phyloP scores from a whole-genome alignment of 192 early-diverging fungal genomes.

The Gryganskiella cystojenkinii region DNA sequence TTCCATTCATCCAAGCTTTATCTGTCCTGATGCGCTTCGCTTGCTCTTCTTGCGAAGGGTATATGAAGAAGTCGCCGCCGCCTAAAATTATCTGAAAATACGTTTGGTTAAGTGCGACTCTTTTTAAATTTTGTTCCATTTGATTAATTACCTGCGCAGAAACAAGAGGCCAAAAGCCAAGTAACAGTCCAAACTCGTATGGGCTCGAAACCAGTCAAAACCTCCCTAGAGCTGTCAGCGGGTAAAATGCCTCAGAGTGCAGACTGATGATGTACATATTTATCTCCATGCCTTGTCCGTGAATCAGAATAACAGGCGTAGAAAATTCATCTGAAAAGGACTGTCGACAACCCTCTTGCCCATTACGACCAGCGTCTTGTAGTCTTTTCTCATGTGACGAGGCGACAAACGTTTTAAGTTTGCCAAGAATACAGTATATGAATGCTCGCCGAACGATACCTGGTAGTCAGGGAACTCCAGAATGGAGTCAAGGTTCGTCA shows the following conservation, averaged over 20 bases:
- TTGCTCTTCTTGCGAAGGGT: constrained; percentile 1
- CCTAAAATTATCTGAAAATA: constrained; percentile 7
- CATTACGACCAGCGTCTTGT: constrained; percentile 13
- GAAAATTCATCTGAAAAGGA: constrained; percentile 5
- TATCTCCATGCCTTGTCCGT: constrained; percentile 10
- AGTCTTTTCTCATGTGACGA: constrained; percentile 12
- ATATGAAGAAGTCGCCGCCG: constrained; percentile 6
- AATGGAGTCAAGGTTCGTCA: not conserved
- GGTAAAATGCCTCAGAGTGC: constrained; percentile 17
- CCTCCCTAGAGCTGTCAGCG: constrained; percentile 5
- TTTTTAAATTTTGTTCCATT: not conserved
- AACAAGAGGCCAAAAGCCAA: constrained; percentile 22
- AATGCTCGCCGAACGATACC: constrained; percentile 11
- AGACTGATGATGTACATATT: constrained; percentile 13
- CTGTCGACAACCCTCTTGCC: constrained; percentile 19
- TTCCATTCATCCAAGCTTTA: constrained; percentile 12
- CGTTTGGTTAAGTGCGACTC: not conserved
- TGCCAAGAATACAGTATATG: constrained; percentile 8
- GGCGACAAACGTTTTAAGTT: constrained; percentile 13
- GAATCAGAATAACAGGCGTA: constrained; percentile 17
- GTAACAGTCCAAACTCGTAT: constrained; percentile 12
- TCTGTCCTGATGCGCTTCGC: not conserved
- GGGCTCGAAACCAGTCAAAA: constrained; percentile 18
- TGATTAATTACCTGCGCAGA: constrained; percentile 11
- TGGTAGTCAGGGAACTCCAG: constrained; percentile 24